Conservation (phyloP, 352 stramenopile species). For the Phytophthora hibernalis region DNA sequence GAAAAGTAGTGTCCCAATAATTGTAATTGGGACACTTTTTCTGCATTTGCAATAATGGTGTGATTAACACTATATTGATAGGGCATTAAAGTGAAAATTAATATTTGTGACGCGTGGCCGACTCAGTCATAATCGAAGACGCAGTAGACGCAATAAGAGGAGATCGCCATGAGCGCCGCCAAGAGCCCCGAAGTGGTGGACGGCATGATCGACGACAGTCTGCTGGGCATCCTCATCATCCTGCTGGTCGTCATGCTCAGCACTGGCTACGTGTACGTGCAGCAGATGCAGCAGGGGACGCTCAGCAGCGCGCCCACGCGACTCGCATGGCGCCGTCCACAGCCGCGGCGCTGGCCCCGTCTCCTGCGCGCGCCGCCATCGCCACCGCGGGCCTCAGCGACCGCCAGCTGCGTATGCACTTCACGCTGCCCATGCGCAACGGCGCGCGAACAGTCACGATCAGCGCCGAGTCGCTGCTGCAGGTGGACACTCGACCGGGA, state of each 20-base stretch:
- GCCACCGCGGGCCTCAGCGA: constrained; percentile 53
- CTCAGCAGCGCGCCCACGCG: constrained; percentile 2
- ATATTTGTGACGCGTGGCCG: constrained; percentile 18
- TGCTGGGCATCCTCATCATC: constrained; percentile 73
- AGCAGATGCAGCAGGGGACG: constrained; percentile 56
- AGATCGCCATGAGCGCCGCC: constrained; percentile 31
- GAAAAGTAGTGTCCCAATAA: no score
- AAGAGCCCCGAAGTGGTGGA: constrained; percentile 59
- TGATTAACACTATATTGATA: constrained; percentile 1
- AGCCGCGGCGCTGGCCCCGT: constrained; percentile 14
- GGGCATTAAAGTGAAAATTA: constrained; percentile 11
- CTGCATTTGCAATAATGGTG: not conserved
- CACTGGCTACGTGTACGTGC: constrained; percentile 78
- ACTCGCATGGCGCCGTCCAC: constrained; percentile 28
- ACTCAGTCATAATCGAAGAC: not conserved
- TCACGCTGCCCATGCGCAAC: constrained; percentile 63
- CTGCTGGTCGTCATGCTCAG: constrained; percentile 75
- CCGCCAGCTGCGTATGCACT: constrained; percentile 63
- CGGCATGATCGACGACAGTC: constrained; percentile 70
- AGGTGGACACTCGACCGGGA: constrained; percentile 27
- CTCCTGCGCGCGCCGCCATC: constrained; percentile 32
- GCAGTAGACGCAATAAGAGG: not conserved
- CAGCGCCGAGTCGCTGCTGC: constrained; percentile 60
- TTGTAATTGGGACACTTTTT: no score
- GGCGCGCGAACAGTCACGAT: constrained; percentile 75